Conservation (phyloP, 2,329 filamentous ascomycete genomes). For the Cordyceps tenuipes region DNA sequence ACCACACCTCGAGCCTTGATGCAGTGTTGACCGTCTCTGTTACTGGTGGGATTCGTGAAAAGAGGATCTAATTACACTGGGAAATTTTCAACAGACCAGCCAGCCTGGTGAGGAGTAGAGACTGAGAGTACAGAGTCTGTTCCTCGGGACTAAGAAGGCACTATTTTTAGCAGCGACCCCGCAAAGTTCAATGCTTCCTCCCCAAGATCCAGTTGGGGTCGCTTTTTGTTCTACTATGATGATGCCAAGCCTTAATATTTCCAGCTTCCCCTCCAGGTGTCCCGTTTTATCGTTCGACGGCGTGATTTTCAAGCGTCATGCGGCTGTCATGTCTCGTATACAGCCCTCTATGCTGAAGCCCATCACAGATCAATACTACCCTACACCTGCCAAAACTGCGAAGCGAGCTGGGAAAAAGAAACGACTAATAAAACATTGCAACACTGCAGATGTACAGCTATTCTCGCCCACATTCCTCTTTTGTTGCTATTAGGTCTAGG, state of each 20-base stretch:
- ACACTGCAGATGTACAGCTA: no score
- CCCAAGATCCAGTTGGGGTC: not conserved
- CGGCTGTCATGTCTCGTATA: not conserved
- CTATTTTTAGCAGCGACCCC: slow-evolving; percentile 5
- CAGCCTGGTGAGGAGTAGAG: not conserved
- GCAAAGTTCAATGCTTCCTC: not conserved
- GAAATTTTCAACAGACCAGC: not conserved
- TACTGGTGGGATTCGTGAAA: not conserved
- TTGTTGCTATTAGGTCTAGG: no score
- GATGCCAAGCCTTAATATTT: not conserved
- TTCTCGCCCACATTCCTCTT: no score
- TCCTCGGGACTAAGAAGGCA: not conserved
- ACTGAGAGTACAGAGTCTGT: not conserved
- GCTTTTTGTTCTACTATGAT: not conserved
- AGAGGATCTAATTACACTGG: not conserved
- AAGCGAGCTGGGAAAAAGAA: not conserved
- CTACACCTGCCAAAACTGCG: no score
- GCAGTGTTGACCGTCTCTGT: not conserved
- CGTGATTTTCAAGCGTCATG: not conserved
- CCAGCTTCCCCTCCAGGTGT: not conserved
- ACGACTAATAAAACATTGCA: no score
- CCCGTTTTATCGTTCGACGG: not conserved
- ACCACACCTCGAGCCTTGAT: not conserved
- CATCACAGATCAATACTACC: not conserved
- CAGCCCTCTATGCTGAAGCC: not conserved